Base-by-base conservation (phyloP, 345 rosid species). In the Streptanthus diversifolius region DNA sequence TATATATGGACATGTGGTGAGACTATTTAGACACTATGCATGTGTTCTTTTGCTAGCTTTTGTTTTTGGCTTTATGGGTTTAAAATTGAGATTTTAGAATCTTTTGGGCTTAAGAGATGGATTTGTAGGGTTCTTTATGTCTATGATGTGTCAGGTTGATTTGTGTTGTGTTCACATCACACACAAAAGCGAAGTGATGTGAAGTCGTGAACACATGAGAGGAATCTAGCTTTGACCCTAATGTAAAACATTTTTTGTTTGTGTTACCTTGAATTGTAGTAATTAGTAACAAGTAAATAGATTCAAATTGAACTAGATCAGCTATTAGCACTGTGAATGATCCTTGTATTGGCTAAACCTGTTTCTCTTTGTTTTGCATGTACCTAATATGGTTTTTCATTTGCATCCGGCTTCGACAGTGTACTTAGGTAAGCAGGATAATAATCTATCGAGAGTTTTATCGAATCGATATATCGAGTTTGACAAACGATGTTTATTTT, bases 381-480 rank as follows among this genome's bases (percentile, higher is more conserved):
- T 60, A 40, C 62, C 73, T 60, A 25, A 43, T 24, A 30, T 54
- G 37, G 30, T 30, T 21, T 7, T 3, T 7, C 18, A 29, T 21
- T 52, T 4, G 13, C 17, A 22, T 56, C 5, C 8, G 21, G 29
- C 44, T 63, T 58, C 77, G 27, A 68, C 89, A 93, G 98, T 93
- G 47, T 93, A 93, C 80, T 80, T 93, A 15, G 98, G 98, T 93
- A 76, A 85, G 88, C 43, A 57, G n/a, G 17, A 58, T 47, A 27
- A 3, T 5, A 17, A 18, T 39, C 3, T 52, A 14, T 61, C 8
- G 14, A 40, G 13, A 19, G 3, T 13, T 48, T 1, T 15, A 35
- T 39, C 8, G 11, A 18, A n/a, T 12, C 3, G 3, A 15, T 29
- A 18, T 27, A 61, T 17, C 6, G 35, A 40, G 19, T 53, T 4